Percentiles rank a stretch among this genome's conserved stretches.
Conservation (phyloP, 2,329 filamentous ascomycete species). For the Aspergillus carbonarius region DNA sequence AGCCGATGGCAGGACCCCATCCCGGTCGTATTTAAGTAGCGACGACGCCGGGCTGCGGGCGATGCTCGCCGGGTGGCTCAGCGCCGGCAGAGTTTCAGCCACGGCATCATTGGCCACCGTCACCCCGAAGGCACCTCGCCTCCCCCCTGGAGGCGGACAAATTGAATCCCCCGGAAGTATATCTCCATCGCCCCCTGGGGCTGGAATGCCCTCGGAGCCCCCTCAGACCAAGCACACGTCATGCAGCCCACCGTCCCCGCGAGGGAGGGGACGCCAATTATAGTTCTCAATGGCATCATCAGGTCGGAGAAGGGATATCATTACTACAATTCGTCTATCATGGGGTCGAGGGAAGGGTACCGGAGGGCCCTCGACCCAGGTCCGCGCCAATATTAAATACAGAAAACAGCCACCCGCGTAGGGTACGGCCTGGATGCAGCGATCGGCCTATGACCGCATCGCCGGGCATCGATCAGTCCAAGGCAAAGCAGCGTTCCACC, state of each 20-base stretch:
- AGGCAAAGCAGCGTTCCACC: slow-evolving; percentile 61
- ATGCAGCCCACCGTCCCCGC: background rate
- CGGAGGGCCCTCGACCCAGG: background rate
- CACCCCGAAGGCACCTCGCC: background rate
- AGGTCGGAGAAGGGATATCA: background rate
- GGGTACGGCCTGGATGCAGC: background rate
- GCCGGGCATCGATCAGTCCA: slow-evolving; percentile 28
- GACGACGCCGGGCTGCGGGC: background rate
- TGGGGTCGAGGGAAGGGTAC: background rate
- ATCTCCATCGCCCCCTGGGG: background rate
- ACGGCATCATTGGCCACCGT: background rate
- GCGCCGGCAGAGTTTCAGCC: background rate
- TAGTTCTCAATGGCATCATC: background rate
- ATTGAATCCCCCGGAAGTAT: background rate
- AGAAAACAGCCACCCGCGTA: background rate
- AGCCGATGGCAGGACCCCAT: background rate
- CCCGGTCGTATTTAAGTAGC: background rate
- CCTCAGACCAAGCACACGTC: background rate
- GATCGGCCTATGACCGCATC: background rate
- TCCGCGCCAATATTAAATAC: background rate
- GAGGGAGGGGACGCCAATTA: background rate
- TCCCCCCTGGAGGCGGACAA: no score
- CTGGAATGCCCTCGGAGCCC: background rate
- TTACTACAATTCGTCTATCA: slow-evolving; percentile 1
- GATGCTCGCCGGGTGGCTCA: background rate